phyloP scores from a whole-genome alignment of 75 land plant genomes.

The Selaginella tamariscina region DNA sequence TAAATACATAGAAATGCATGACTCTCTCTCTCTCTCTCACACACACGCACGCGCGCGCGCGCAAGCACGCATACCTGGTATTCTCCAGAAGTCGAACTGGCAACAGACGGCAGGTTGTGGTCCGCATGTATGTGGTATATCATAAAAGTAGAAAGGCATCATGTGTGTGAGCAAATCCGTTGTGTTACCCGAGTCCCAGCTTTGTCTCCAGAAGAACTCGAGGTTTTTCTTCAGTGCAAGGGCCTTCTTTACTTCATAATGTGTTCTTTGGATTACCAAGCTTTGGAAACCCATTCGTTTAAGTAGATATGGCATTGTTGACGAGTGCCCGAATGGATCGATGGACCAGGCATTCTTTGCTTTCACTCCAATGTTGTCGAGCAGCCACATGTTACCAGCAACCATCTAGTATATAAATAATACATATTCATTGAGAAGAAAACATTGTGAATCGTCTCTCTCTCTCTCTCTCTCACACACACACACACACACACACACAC shows the following conservation, averaged over 20 bases:
- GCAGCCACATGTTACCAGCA: constrained; percentile 90
- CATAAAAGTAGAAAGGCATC: constrained; percentile 11
- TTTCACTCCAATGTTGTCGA: constrained; percentile 64
- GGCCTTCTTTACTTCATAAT: constrained; percentile 11
- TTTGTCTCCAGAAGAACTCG: neutral
- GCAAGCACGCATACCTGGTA: too few species aligned
- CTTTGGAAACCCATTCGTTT: neutral
- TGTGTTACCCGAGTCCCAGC: neutral
- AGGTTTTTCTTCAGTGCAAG: neutral
- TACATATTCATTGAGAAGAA: neutral
- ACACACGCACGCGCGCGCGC: too few species aligned
- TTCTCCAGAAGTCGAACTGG: constrained; percentile 94
- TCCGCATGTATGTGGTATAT: constrained; percentile 56
- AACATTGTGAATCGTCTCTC: neutral
- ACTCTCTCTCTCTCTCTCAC: neutral
- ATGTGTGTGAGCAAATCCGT: neutral
- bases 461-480: too few species aligned
- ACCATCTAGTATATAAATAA: constrained; percentile 40
- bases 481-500: too few species aligned
- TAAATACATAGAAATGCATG: too few species aligned
- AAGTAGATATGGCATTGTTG: constrained; percentile 5
- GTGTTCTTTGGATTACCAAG: constrained; percentile 5
- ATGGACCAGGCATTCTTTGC: constrained; percentile 99
- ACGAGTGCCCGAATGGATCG: constrained; percentile 59
- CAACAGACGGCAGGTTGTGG: constrained; percentile 99